Evolutionary conservation across 352 stramenopile species (phyloP).

Genomic region (Phytophthora chlamydospora): DNA sequence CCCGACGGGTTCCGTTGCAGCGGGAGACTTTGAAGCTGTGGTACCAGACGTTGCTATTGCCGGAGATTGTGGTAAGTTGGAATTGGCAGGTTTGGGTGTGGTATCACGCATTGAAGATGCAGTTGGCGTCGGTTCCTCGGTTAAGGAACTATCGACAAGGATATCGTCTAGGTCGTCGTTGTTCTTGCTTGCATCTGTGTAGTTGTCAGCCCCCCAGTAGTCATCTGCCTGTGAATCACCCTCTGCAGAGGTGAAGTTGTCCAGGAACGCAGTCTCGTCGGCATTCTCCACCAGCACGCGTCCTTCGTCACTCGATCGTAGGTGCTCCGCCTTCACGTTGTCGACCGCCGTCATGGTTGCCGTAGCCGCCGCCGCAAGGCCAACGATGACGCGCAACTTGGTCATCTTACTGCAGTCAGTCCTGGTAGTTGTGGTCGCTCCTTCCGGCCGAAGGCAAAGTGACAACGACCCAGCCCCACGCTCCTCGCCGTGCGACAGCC

Average conservation of each 20-base stretch:
- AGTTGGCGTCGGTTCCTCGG: neutral
- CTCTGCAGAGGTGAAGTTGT: conserved; percentile 5
- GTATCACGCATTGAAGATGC: neutral
- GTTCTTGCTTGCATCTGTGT: neutral
- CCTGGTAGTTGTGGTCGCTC: neutral
- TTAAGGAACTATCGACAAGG: neutral
- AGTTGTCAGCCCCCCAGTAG: neutral
- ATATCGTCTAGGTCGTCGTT: conserved; percentile 4
- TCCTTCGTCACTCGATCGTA: conserved; percentile 4
- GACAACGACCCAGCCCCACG: neutral
- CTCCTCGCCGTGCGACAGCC: neutral
- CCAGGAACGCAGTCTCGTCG: conserved; percentile 12
- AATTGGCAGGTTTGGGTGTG: neutral
- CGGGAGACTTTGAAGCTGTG: neutral
- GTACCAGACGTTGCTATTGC: no score
- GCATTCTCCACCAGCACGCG: conserved; percentile 6
- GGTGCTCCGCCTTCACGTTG: conserved; percentile 8
- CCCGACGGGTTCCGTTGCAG: neutral
- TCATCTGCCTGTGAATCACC: neutral
- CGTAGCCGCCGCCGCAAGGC: conserved; percentile 9
- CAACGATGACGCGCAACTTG: conserved; percentile 20
- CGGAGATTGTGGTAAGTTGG: no score
- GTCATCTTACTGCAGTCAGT: conserved; percentile 11
- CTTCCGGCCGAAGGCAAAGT: conserved; percentile 18
- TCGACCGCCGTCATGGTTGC: conserved; percentile 17